These are phyloP conservation scores for Candida quercuum DNA, from an alignment of 805 yeast species.

Conservation along the genomic window DNA sequence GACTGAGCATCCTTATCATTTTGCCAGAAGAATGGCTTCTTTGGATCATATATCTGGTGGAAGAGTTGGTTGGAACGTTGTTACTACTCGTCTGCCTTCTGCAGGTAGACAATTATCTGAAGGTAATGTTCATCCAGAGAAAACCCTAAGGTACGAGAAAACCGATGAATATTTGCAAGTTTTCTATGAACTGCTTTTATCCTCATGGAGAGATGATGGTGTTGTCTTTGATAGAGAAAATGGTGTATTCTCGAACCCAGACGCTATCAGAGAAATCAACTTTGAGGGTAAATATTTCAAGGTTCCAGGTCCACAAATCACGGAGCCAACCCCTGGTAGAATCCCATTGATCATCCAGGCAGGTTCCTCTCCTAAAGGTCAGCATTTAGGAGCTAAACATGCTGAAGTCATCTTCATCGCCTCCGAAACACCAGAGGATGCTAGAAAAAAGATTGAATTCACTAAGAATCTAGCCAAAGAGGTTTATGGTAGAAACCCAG, in stretches of 20 bases:
- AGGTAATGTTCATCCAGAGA: conserved; percentile 32
- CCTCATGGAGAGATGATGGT: conserved; percentile 42
- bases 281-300: conserved; percentile 35
- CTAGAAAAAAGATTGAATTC: conserved; percentile 26
- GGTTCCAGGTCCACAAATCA: conserved; percentile 39
- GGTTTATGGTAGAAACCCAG: conserved; percentile 33
- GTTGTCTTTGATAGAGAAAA: conserved; percentile 22
- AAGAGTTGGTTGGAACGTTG: conserved; percentile 45
- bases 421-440: conserved; percentile 28
- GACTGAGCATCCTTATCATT: conserved; percentile 39
- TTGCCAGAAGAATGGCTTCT: conserved; percentile 39
- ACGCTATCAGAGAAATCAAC: conserved; percentile 34
- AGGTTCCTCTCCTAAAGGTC: conserved; percentile 39
- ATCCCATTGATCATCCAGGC: conserved; percentile 41
- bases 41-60: conserved; percentile 41
- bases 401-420: conserved; percentile 38
- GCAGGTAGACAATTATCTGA: conserved; percentile 39
- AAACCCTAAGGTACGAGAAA: conserved; percentile 35
- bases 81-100: conserved; percentile 36
- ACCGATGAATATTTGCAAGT: conserved; percentile 42
- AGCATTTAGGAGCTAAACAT: conserved; percentile 38
- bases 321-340: conserved; percentile 39
- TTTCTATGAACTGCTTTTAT: conserved; percentile 32
- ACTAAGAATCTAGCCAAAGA: conserved; percentile 31
- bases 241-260: conserved; percentile 34